phyloP scores from a whole-genome alignment of 208 protist species.

The Crithidia mellificae region DNA sequence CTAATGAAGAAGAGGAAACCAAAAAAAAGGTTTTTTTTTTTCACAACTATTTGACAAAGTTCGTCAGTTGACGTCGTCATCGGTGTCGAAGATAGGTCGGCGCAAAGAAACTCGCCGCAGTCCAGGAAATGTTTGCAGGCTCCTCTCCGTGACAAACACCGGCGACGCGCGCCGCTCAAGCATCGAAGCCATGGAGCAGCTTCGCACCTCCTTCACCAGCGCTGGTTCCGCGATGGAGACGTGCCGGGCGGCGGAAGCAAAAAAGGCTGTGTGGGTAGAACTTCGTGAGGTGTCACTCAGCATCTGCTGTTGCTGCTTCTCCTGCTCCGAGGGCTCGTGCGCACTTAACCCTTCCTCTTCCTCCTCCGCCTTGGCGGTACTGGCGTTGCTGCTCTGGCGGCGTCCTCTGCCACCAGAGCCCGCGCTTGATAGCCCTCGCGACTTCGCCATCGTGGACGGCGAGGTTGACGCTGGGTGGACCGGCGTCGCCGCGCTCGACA shows the following conservation, averaged over 20 bases:
- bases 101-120: slow-evolving; percentile 12
- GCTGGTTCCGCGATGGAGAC: background rate
- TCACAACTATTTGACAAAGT: too few relatives aligned
- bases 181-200: background rate
- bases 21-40: too few relatives aligned
- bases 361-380: background rate
- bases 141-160: background rate
- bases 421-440: background rate
- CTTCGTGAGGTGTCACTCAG: background rate
- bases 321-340: too few relatives aligned
- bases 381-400: background rate
- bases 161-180: background rate
- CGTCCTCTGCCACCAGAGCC: background rate
- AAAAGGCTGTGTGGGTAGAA: background rate
- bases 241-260: background rate
- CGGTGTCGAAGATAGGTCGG: slow-evolving; percentile 3
- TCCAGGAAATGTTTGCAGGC: slow-evolving; percentile 2
- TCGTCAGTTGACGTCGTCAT: background rate
- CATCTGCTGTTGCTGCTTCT: too few relatives aligned
- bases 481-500: background rate
- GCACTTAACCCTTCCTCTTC: too few relatives aligned
- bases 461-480: background rate
- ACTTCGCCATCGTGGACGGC: too few relatives aligned
- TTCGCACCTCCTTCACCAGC: background rate
- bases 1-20: too few relatives aligned